Percentiles rank a stretch among this genome's conserved stretches.
phyloP scores from a whole-genome alignment of 257 asterid species.

The Solanum arcanum region DNA sequence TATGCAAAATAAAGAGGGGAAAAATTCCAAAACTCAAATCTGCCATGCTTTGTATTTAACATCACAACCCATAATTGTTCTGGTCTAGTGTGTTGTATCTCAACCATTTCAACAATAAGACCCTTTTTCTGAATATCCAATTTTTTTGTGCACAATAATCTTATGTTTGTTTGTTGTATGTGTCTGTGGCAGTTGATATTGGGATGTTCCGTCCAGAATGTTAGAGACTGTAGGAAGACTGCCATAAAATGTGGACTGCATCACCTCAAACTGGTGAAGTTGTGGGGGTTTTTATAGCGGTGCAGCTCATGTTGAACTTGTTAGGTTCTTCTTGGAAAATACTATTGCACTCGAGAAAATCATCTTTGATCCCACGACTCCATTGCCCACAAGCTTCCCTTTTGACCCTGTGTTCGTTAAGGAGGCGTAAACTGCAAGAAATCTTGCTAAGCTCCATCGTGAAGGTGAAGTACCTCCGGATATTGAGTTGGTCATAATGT shows the following conservation, averaged over 20 bases:
- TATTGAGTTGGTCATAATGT: background rate
- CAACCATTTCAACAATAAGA: no score
- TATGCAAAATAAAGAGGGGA: no score
- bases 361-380: background rate
- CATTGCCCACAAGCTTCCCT: background rate
- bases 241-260: background rate
- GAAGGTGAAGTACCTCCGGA: background rate
- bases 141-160: background rate
- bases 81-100: no score
- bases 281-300: background rate
- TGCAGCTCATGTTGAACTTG: background rate
- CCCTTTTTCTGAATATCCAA: no score
- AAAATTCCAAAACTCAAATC: no score
- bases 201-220: background rate
- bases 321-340: background rate
- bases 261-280: background rate
- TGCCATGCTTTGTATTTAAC: no score
- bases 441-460: background rate
- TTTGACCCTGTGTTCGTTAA: background rate
- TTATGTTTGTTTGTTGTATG: background rate
- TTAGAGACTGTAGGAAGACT: background rate
- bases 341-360: background rate
- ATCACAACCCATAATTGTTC: no score
- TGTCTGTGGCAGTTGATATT: background rate
- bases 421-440: background rate